phyloP scores from a whole-genome alignment of 192 early-diverging fungal species.

The Backusella tuberculispora region DNA sequence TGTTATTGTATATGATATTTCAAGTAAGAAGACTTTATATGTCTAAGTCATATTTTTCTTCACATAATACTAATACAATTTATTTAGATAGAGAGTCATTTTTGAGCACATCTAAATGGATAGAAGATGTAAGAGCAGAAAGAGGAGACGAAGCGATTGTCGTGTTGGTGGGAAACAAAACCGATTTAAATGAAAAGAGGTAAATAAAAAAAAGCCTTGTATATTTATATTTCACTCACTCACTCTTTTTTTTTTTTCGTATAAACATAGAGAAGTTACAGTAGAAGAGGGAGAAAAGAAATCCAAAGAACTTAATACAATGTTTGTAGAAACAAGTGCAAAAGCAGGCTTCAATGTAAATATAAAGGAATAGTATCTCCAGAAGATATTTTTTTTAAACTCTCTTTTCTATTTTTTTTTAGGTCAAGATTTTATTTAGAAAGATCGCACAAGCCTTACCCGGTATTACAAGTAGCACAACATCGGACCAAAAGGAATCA shows the following conservation, averaged over 20 bases:
- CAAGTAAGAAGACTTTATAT: constrained; percentile 61
- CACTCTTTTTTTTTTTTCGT: neutral
- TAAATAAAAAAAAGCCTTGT: constrained; percentile 40
- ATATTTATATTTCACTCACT: too few relatives aligned
- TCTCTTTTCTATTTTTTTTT: neutral
- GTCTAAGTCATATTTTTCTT: neutral
- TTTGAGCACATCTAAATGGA: constrained; percentile 83
- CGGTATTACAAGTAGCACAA: constrained; percentile 61
- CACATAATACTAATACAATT: neutral
- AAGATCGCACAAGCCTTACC: constrained; percentile 94
- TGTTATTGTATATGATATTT: constrained; percentile 97
- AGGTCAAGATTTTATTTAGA: constrained; percentile 91
- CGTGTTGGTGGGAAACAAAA: constrained; percentile 99
- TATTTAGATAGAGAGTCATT: constrained; percentile 93
- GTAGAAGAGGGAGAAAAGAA: constrained; percentile 98
- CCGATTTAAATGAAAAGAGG: constrained; percentile 94
- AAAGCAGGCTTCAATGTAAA: constrained; percentile 95
- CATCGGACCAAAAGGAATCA: neutral
- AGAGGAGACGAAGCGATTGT: constrained; percentile 98
- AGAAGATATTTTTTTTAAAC: neutral
- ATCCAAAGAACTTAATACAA: constrained; percentile 93
- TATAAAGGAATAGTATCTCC: neutral
- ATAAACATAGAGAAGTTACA: constrained; percentile 90
- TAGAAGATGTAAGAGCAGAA: constrained; percentile 71
- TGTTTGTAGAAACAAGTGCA: constrained; percentile 99